Evolutionary conservation across 2,329 filamentous ascomycete species (phyloP).

Genomic region (Aspergillus ruber): DNA sequence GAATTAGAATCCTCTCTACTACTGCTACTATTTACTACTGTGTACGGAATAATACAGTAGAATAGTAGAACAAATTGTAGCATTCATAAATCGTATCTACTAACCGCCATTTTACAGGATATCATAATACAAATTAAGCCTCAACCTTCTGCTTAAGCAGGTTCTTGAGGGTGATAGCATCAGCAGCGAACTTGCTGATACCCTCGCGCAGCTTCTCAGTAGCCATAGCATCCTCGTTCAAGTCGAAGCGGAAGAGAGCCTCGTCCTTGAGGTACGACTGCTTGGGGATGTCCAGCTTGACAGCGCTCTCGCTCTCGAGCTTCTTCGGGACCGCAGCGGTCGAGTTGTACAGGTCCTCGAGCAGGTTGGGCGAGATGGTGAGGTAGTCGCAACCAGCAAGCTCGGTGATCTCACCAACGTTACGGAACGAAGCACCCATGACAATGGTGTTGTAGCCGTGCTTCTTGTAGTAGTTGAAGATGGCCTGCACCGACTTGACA

Average conservation of each 20-base stretch:
- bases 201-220: constrained; percentile 98
- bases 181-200: constrained; percentile 98
- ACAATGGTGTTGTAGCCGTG: constrained; percentile 98
- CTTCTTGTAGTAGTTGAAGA: constrained; percentile 99
- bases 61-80: neutral
- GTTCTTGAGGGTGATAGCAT: constrained; percentile 87
- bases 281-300: constrained; percentile 71
- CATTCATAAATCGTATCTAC: constrained; percentile 20
- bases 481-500: constrained; percentile 84
- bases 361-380: constrained; percentile 93
- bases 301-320: constrained; percentile 66
- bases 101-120: constrained; percentile 18
- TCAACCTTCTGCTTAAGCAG: constrained; percentile 83
- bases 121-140: constrained; percentile 26
- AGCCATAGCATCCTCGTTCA: constrained; percentile 99
- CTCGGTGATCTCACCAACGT: constrained; percentile 93
- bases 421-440: constrained; percentile 99
- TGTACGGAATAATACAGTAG: too few relatives aligned
- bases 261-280: constrained; percentile 87
- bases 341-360: constrained; percentile 90
- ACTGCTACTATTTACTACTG: too few relatives aligned
- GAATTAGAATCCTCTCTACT: too few relatives aligned
- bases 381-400: constrained; percentile 97
- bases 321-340: constrained; percentile 79
- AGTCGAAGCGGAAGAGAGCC: constrained; percentile 89